Percentiles rank a stretch among this genome's conserved stretches.
These are phyloP conservation scores for Phaffia rhodozyma DNA, from an alignment of 1,284 basidiomycete species.

Conservation along the genomic window DNA sequence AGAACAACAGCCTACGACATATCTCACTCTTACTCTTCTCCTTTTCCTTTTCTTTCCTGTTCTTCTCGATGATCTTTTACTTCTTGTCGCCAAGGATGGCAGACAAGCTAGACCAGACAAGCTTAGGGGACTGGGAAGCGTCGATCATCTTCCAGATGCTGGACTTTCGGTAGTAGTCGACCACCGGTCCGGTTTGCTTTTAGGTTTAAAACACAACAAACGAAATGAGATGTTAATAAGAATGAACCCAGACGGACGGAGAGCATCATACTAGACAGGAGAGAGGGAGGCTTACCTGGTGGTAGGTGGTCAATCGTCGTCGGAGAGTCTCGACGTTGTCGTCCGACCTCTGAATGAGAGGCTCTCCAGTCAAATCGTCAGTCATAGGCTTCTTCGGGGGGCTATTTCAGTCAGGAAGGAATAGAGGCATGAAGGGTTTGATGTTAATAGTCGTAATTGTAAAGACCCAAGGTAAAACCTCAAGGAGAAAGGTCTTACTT, in stretches of 20 bases:
- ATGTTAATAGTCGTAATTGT: not conserved
- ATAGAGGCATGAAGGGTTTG: constrained; percentile 5
- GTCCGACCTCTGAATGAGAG: constrained; percentile 81
- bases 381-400: constrained; percentile 90
- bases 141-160: constrained; percentile 82
- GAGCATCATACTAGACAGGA: not conserved
- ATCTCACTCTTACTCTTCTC: too few species aligned
- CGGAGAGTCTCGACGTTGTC: constrained; percentile 87
- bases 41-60: not conserved
- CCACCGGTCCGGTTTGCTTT: constrained; percentile 79
- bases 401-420: constrained; percentile 37
- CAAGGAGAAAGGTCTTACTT: constrained; percentile 45
- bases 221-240: not conserved
- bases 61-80: constrained; percentile 43
- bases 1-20: too few species aligned
- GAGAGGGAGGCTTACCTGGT: constrained; percentile 38
- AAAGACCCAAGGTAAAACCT: not conserved
- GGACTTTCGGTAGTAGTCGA: constrained; percentile 90
- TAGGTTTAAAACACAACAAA: not conserved
- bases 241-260: not conserved
- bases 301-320: constrained; percentile 78
- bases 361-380: constrained; percentile 92
- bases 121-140: constrained; percentile 77
- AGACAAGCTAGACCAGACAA: constrained; percentile 79
- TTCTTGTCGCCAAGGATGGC: constrained; percentile 23